A percentile compares a stretch with the other conserved stretches of the same genome.
phyloP scores from a whole-genome alignment of 345 rosid genomes.

The Pistacia vera region DNA sequence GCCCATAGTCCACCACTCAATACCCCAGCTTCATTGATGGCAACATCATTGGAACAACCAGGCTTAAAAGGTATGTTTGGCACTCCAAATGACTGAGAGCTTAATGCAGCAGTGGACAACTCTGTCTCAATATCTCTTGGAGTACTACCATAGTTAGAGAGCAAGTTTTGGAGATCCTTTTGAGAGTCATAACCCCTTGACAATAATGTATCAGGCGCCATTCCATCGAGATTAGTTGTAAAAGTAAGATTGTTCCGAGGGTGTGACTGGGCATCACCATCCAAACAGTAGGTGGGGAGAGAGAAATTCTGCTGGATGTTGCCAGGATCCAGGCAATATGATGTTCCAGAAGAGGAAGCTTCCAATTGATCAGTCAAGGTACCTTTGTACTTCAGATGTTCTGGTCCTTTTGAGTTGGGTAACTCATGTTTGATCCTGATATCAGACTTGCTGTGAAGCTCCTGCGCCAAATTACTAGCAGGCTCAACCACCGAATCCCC shows the following conservation, averaged over 20 bases:
- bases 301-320: slow-evolving; percentile 73
- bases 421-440: slow-evolving; percentile 57
- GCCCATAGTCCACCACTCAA: slow-evolving; percentile 82
- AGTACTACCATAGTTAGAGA: slow-evolving; percentile 72
- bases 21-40: slow-evolving; percentile 76
- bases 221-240: slow-evolving; percentile 58
- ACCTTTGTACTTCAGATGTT: slow-evolving; percentile 68
- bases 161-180: slow-evolving; percentile 94
- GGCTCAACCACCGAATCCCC: slow-evolving; percentile 63
- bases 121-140: slow-evolving; percentile 90
- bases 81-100: slow-evolving; percentile 91
- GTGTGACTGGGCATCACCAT: slow-evolving; percentile 74
- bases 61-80: slow-evolving; percentile 80
- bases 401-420: slow-evolving; percentile 52
- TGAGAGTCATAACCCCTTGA: slow-evolving; percentile 89
- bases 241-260: slow-evolving; percentile 66
- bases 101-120: slow-evolving; percentile 78
- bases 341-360: slow-evolving; percentile 91
- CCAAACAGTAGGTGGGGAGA: slow-evolving; percentile 74
- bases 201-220: slow-evolving; percentile 78
- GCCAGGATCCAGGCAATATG: slow-evolving; percentile 82
- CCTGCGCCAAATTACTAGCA: slow-evolving; percentile 58
- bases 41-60: slow-evolving; percentile 70
- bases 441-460: slow-evolving; percentile 70
- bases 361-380: slow-evolving; percentile 74